phyloP scores from a whole-genome alignment of 805 yeast genomes.

The Kuraishia borneana region DNA sequence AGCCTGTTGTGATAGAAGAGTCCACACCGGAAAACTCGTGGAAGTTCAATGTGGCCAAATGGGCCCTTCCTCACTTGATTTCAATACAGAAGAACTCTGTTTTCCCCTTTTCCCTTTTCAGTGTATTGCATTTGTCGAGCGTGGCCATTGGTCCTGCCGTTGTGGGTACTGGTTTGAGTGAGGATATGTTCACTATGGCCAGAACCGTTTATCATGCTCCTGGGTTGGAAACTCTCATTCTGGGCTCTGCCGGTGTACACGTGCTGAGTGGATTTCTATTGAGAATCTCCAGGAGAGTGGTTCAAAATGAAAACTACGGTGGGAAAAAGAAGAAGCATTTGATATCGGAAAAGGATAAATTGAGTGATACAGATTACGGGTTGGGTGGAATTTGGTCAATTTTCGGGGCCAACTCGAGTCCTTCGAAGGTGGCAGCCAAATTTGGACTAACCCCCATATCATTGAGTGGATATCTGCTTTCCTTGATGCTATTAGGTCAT shows the following conservation, averaged over 20 bases:
- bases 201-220: slow-evolving; percentile 52
- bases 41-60: background rate
- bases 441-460: slow-evolving; percentile 46
- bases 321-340: slow-evolving; percentile 4
- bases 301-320: slow-evolving; percentile 16
- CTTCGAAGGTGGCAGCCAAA: slow-evolving; percentile 28
- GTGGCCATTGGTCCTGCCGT: slow-evolving; percentile 42
- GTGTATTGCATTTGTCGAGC: slow-evolving; percentile 44
- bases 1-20: background rate
- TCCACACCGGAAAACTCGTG: background rate
- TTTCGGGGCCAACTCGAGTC: slow-evolving; percentile 42
- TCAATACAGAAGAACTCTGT: slow-evolving; percentile 49
- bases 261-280: slow-evolving; percentile 39
- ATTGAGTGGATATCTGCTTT: slow-evolving; percentile 46
- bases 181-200: slow-evolving; percentile 47
- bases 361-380: slow-evolving; percentile 33
- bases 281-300: slow-evolving; percentile 24
- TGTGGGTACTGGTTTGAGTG: slow-evolving; percentile 29
- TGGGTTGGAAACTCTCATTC: slow-evolving; percentile 26
- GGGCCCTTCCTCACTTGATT: slow-evolving; percentile 9
- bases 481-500: slow-evolving; percentile 36
- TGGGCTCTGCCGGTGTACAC: slow-evolving; percentile 37
- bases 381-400: slow-evolving; percentile 51
- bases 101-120: slow-evolving; percentile 41
- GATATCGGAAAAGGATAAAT: slow-evolving; percentile 9